Base-by-base conservation (phyloP, 345 rosid genomes). In the Pistacia integerrima region DNA sequence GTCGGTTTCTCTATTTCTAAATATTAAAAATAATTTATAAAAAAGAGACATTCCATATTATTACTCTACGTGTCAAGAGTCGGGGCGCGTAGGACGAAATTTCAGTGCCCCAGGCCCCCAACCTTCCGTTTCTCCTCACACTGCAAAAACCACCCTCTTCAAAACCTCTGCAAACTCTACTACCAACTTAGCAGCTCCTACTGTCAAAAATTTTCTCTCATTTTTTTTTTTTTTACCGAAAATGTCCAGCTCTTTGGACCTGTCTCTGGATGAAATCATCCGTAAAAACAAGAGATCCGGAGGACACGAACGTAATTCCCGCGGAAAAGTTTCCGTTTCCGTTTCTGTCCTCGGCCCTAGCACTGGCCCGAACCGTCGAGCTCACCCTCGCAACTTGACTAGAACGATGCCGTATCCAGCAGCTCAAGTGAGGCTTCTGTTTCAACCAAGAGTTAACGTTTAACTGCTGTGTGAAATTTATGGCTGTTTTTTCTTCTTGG, bases 211-310 rank as follows among this genome's bases (percentile, higher is more conserved):
- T 78, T 80, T 22, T 3, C 5, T 17, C 56, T n/a, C 35, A n/a
- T n/a, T n/a, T n/a, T 57, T 18, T 5, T 12, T 35, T 30, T 3
- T 33, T 55, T 67, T 35, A 2, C 30, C 71, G 52, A 73, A 76
- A 64, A 89, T 89, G 89, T 72, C 89, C 28, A 64, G 61, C 65
- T 74, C 83, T 49, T 77, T 87, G 70, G 87, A 87, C 65, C 80
- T 85, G 89, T 80, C 89, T 33, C 90, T 89, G 71, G 93, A 89
- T 59, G 90, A 89, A 17, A 82, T 89, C 80, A 84, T 87, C 78
- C 83, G 77, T 67, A 80, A 51, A 61, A 86, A 77, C 64, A 71
- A 25, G 66, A 76, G 83, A 75, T 65, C 81, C 49, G 68, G 64
- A 49, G 67, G 49, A 66, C 73, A 57, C 0, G 60, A 78, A 17